Conservation (phyloP, 768 basidiomycete species). For the Psilocybe tampanensis region DNA sequence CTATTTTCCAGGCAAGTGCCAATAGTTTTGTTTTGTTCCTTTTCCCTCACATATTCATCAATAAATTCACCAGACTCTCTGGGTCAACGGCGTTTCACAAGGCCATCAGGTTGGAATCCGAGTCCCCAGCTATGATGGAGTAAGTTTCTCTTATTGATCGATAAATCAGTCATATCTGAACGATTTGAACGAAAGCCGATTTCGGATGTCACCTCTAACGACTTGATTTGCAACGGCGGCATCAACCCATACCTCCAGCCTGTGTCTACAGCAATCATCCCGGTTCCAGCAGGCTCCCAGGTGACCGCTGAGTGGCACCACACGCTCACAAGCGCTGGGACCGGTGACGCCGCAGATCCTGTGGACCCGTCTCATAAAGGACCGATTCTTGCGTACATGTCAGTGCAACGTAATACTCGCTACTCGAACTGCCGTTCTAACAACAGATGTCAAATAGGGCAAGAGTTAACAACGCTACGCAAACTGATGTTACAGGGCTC, state of each 20-base stretch:
- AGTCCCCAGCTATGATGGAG: constrained; percentile 46
- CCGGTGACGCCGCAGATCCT: constrained; percentile 45
- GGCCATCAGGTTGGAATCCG: constrained; percentile 45
- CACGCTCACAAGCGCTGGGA: constrained; percentile 42
- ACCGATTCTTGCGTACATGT: constrained; percentile 55
- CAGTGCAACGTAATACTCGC: constrained; percentile 16
- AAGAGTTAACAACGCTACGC: constrained; percentile 36
- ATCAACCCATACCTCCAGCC: constrained; percentile 56
- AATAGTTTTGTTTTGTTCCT: background rate
- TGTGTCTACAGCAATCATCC: constrained; percentile 45
- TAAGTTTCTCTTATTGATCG: constrained; percentile 16
- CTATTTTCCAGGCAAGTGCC: constrained; percentile 49
- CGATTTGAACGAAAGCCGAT: constrained; percentile 42
- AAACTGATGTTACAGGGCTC: constrained; percentile 29
- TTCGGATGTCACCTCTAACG: constrained; percentile 57
- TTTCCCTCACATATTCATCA: background rate
- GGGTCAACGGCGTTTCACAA: constrained; percentile 52
- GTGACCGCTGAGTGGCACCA: constrained; percentile 59
- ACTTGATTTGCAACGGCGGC: constrained; percentile 61
- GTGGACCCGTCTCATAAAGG: constrained; percentile 57
- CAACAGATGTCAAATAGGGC: background rate
- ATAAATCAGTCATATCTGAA: no score
- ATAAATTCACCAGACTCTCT: constrained; percentile 37
- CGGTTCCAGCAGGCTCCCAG: constrained; percentile 52
- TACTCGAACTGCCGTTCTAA: background rate